These are phyloP conservation scores for Candida ulmi DNA, from an alignment of 805 yeast species.

Conservation along the genomic window DNA sequence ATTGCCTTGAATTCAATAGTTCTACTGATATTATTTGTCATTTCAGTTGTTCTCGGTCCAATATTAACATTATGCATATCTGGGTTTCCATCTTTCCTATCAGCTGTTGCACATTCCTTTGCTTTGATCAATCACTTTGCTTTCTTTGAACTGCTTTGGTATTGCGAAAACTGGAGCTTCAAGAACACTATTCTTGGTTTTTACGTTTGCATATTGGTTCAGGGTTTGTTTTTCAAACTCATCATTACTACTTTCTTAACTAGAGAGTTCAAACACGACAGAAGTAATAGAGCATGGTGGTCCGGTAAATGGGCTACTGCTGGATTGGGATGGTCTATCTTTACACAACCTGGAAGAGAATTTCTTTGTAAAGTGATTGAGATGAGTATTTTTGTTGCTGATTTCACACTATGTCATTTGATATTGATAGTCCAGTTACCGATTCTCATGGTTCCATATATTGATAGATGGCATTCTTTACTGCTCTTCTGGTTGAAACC, in stretches of 20 bases:
- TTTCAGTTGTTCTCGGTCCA: constrained; percentile 47
- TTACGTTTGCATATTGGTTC: constrained; percentile 40
- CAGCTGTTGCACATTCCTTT: constrained; percentile 42
- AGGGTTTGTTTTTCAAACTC: constrained; percentile 43
- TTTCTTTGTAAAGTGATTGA: constrained; percentile 52
- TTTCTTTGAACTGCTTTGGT: constrained; percentile 49
- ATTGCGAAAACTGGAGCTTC: constrained; percentile 52
- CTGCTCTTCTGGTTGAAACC: constrained; percentile 59
- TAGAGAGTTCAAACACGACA: constrained; percentile 50
- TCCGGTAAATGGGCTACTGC: constrained; percentile 60
- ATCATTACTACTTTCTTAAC: constrained; percentile 41
- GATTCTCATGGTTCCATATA: constrained; percentile 47
- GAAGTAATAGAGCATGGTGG: constrained; percentile 63
- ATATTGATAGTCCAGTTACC: constrained; percentile 49
- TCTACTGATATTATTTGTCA: constrained; percentile 31
- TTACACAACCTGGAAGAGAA: constrained; percentile 56
- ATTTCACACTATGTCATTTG: constrained; percentile 47
- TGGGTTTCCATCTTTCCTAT: constrained; percentile 43
- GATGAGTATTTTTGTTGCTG: constrained; percentile 50
- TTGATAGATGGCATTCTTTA: constrained; percentile 53
- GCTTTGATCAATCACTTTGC: constrained; percentile 42
- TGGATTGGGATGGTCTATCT: constrained; percentile 46
- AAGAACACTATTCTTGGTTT: constrained; percentile 51
- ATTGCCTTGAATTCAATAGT: constrained; percentile 36
- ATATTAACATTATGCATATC: constrained; percentile 32